A percentile compares a stretch with the other conserved stretches of the same genome.
Conservation (phyloP, 2,329 filamentous ascomycete genomes). For the Arachnomyces sp. region DNA sequence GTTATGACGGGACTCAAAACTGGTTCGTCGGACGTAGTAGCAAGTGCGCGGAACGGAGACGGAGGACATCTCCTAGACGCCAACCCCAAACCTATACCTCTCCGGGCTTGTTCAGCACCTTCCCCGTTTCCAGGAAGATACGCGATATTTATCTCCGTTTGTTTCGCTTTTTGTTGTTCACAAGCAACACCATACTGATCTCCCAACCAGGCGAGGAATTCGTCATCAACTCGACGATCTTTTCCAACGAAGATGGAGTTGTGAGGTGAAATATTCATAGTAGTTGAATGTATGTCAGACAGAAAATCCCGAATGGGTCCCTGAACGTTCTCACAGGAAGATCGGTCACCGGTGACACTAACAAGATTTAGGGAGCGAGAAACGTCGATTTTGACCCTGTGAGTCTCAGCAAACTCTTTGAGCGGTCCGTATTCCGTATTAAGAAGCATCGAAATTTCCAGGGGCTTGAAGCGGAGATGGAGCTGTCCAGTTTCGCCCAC, state of each 20-base stretch:
- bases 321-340: constrained; percentile 26
- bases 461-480: constrained; percentile 24
- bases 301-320: constrained; percentile 26
- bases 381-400: constrained; percentile 31
- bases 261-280: constrained; percentile 18
- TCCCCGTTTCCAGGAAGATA: constrained; percentile 27
- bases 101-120: constrained; percentile 26
- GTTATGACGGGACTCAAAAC: constrained; percentile 19
- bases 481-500: constrained; percentile 28
- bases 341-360: constrained; percentile 27
- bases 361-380: constrained; percentile 26
- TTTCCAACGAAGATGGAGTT: constrained; percentile 9
- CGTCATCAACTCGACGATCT: constrained; percentile 14
- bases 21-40: constrained; percentile 21
- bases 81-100: constrained; percentile 26
- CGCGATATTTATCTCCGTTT: constrained; percentile 19
- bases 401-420: constrained; percentile 27
- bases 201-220: constrained; percentile 28
- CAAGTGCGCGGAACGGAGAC: constrained; percentile 29
- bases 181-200: constrained; percentile 25
- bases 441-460: constrained; percentile 24
- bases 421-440: constrained; percentile 29
- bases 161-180: constrained; percentile 13
- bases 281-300: constrained; percentile 23
- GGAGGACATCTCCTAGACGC: constrained; percentile 13